A percentile compares a stretch with the other conserved stretches of the same genome.
Evolutionary conservation across 306 rosid species (phyloP).

Genomic region (Medicago ruthenica): DNA sequence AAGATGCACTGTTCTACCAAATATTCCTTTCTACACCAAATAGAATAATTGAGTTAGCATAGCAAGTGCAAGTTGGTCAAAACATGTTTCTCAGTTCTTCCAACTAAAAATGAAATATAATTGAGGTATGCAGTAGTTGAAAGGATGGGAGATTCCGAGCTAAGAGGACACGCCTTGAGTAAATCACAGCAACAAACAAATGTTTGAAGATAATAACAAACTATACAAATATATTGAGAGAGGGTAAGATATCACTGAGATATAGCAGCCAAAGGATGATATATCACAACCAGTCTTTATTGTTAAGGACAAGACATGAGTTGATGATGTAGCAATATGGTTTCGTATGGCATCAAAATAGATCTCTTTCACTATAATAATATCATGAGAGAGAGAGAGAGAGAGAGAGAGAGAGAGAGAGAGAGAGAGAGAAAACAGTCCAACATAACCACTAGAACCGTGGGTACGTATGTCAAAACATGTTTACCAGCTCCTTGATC

Average conservation of each 20-base stretch:
- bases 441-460: conserved; percentile 61
- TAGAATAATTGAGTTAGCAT: not conserved
- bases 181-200: conserved; percentile 40
- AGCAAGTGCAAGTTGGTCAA: conserved; percentile 19
- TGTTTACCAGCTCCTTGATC: conserved; percentile 64
- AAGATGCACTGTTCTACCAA: not conserved
- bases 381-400: conserved; percentile 34
- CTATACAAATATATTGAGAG: conserved; percentile 44
- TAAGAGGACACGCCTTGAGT: conserved; percentile 37
- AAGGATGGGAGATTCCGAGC: conserved; percentile 37
- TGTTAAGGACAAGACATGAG: conserved; percentile 70
- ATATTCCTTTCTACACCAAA: conserved; percentile 23
- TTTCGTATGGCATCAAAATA: conserved; percentile 60
- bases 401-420: not conserved
- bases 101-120: conserved; percentile 9
- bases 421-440: conserved; percentile 38
- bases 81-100: not conserved
- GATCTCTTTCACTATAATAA: not conserved
- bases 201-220: conserved; percentile 44
- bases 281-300: conserved; percentile 44
- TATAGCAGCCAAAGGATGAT: conserved; percentile 47
- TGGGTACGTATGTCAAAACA: conserved; percentile 64
- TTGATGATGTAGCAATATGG: conserved; percentile 55
- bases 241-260: conserved; percentile 45
- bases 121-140: conserved; percentile 32